A percentile compares a stretch with the other conserved stretches of the same genome.
phyloP scores from a whole-genome alignment of 1,139 yeast genomes.

The Komagataea norvegica region DNA sequence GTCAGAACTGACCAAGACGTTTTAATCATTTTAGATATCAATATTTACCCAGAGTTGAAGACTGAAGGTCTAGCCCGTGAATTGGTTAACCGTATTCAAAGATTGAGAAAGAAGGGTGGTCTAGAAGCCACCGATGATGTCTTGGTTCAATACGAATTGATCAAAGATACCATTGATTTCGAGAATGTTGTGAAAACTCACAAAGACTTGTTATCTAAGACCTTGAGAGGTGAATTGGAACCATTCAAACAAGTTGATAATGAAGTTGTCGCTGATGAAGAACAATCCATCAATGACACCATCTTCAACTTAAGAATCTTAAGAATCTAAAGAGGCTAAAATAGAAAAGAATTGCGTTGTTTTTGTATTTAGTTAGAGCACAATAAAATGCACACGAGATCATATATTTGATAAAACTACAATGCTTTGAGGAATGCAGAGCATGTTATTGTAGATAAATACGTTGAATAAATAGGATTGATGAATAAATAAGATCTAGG shows the following conservation, averaged over 20 bases:
- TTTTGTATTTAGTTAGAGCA: not conserved
- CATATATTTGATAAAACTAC: too few relatives aligned
- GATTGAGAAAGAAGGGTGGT: slow-evolving; percentile 95
- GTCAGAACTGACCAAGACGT: slow-evolving; percentile 86
- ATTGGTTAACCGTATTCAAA: slow-evolving; percentile 92
- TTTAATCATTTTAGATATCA: slow-evolving; percentile 80
- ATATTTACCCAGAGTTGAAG: slow-evolving; percentile 80
- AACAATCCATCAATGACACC: slow-evolving; percentile 84
- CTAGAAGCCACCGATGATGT: slow-evolving; percentile 95
- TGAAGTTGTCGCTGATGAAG: slow-evolving; percentile 78
- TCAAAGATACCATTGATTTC: slow-evolving; percentile 68
- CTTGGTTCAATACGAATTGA: slow-evolving; percentile 70
- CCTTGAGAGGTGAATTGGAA: slow-evolving; percentile 62
- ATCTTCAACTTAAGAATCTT: slow-evolving; percentile 75
- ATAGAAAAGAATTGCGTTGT: too few relatives aligned
- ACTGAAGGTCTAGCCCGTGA: slow-evolving; percentile 97
- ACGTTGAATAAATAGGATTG: not conserved
- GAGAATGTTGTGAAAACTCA: slow-evolving; percentile 60
- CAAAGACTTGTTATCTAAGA: slow-evolving; percentile 65
- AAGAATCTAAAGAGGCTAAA: slow-evolving; percentile 34
- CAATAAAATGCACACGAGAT: not conserved
- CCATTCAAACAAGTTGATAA: slow-evolving; percentile 35
- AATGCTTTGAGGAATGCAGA: too few relatives aligned
- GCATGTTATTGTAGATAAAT: too few relatives aligned
- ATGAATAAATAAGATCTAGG: not conserved